Evolutionary conservation across 371 early-diverging fungal genomes (phyloP).

Genomic region (Paraphysoderma sedebokerense): DNA sequence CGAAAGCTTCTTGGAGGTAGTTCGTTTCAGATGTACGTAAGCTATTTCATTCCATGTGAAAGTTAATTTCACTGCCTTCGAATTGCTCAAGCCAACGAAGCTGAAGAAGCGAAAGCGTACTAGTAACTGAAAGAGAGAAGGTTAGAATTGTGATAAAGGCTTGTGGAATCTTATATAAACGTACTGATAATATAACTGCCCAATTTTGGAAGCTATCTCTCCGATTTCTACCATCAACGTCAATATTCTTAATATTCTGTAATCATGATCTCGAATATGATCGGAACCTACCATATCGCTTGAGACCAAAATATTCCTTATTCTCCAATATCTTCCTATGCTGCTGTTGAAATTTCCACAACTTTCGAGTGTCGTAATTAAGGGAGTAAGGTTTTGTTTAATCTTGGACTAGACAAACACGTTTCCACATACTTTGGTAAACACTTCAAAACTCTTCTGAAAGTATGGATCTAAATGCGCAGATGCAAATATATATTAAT

Average conservation of each 20-base stretch:
- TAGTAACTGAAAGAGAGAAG: neutral
- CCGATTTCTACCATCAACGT: too few species aligned
- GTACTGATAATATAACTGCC: constrained; percentile 78
- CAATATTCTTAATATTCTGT: too few species aligned
- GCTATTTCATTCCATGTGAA: constrained; percentile 11
- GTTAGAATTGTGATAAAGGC: constrained; percentile 1
- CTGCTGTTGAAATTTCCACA: constrained; percentile 91
- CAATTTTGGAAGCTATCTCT: constrained; percentile 94
- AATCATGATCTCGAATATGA: too few species aligned
- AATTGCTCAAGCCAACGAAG: neutral
- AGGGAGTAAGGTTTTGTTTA: neutral
- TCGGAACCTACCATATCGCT: too few species aligned
- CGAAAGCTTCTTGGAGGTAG: constrained; percentile 79
- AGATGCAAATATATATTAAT: too few species aligned
- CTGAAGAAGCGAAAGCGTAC: neutral
- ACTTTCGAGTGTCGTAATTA: constrained; percentile 13
- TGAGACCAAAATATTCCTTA: constrained; percentile 73
- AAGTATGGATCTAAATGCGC: too few species aligned
- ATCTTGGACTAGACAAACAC: neutral
- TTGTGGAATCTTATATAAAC: constrained; percentile 28
- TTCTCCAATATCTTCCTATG: constrained; percentile 77
- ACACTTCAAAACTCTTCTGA: constrained; percentile 90
- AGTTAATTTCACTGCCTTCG: neutral
- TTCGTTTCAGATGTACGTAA: constrained; percentile 88
- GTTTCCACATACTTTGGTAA: constrained; percentile 45